Percentiles rank a stretch among this genome's conserved stretches.
Evolutionary conservation across 2,329 filamentous ascomycete species (phyloP).

Genomic region (Orbilia blumenaviensis): DNA sequence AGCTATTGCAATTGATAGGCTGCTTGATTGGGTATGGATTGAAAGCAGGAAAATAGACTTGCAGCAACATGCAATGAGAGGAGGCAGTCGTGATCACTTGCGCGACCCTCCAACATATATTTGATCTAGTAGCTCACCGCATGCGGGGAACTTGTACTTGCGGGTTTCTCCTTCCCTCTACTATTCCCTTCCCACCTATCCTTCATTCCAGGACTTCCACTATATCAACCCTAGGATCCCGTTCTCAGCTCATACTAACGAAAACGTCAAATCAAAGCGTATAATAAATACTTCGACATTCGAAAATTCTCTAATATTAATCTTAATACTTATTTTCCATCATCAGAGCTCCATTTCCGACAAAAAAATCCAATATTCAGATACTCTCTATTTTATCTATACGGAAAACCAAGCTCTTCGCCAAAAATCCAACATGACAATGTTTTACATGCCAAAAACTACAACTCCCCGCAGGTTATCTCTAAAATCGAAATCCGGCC

Average conservation of each 20-base stretch:
- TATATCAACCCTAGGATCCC: neutral
- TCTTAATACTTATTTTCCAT: neutral
- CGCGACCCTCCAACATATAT: constrained; percentile 44
- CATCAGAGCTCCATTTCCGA: neutral
- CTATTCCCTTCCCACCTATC: neutral
- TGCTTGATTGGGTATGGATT: constrained; percentile 26
- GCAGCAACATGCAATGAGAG: neutral
- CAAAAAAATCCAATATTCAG: neutral
- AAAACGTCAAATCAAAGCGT: neutral
- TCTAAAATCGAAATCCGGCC: constrained; percentile 15
- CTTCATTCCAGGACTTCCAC: neutral
- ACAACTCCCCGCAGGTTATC: constrained; percentile 2
- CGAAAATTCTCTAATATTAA: neutral
- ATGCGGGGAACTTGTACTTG: constrained; percentile 48
- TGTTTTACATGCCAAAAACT: constrained; percentile 47
- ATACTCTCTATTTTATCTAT: too few species aligned
- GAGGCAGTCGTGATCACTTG: constrained; percentile 43
- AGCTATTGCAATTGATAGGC: neutral
- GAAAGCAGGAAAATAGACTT: constrained; percentile 4
- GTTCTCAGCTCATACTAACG: neutral
- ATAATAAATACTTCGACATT: neutral
- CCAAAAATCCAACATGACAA: constrained; percentile 11
- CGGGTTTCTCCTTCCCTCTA: neutral
- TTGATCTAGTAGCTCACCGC: constrained; percentile 16
- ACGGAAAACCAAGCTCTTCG: neutral